These are phyloP conservation scores for Hanseniaspora vineae DNA, from an alignment of 805 yeast genomes.

Conservation along the genomic window DNA sequence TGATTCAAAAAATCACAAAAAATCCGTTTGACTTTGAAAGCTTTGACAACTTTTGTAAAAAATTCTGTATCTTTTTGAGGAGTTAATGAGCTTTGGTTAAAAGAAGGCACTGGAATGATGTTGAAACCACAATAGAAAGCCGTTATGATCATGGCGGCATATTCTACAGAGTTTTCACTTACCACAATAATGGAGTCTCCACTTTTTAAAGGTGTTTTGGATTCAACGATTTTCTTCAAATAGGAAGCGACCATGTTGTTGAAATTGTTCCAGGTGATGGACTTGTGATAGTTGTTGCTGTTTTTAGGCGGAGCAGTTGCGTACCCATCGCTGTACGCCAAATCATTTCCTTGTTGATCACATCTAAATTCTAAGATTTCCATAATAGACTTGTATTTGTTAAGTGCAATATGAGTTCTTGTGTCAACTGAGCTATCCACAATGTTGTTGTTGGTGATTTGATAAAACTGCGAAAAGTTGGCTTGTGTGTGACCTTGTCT, in stretches of 20 bases:
- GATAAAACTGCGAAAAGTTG: background rate
- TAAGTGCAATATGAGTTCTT: slow-evolving; percentile 58
- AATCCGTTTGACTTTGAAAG: slow-evolving; percentile 57
- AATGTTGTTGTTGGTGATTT: slow-evolving; percentile 17
- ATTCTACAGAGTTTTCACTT: slow-evolving; percentile 83
- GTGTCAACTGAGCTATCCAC: slow-evolving; percentile 68
- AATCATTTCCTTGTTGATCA: slow-evolving; percentile 57
- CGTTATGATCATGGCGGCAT: slow-evolving; percentile 69
- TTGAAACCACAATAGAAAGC: slow-evolving; percentile 62
- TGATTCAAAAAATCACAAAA: slow-evolving; percentile 45
- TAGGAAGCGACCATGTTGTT: slow-evolving; percentile 68
- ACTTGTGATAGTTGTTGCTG: slow-evolving; percentile 35
- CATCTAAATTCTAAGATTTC: slow-evolving; percentile 75
- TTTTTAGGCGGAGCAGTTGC: slow-evolving; percentile 21
- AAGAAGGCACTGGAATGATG: slow-evolving; percentile 60
- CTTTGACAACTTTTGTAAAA: slow-evolving; percentile 50
- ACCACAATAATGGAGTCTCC: slow-evolving; percentile 70
- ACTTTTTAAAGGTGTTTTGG: slow-evolving; percentile 45
- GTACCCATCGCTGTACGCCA: slow-evolving; percentile 46
- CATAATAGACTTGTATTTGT: slow-evolving; percentile 57
- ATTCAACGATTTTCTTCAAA: slow-evolving; percentile 52
- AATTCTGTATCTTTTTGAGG: slow-evolving; percentile 64
- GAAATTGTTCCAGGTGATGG: slow-evolving; percentile 67
- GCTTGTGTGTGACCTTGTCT: slow-evolving; percentile 1
- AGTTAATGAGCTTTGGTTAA: slow-evolving; percentile 41